Base-by-base conservation (phyloP, 192 early-diverging fungal species). In the Entomortierella chlamydospora region DNA sequence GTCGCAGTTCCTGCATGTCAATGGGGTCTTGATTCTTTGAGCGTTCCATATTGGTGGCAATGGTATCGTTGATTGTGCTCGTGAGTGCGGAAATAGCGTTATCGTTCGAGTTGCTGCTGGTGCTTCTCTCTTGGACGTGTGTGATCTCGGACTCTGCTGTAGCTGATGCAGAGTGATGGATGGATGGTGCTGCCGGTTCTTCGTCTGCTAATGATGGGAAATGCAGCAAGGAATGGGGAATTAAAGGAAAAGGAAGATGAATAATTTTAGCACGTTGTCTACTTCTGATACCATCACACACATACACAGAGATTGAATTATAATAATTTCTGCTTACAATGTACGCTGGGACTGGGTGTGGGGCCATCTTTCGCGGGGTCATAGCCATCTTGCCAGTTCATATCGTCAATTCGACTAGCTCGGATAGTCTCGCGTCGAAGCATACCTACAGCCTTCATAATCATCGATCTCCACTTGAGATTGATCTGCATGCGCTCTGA, bases 391-490 rank as follows among this genome's bases (percentile, higher is more conserved):
- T 82, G 49, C 73, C 81, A 77, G 10, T 63, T 60, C 64, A 70
- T 47, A 43, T 60, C 47, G 17, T 61, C 61, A 25, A 70, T 41
- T 17, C 69, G 61, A 37, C 81, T 70, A 15, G 64, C 63, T 7
- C 68, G 72, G 12, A 82, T 37, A 6, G 72, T 82, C 64, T 82
- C 68, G 17, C 81, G 67, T 34, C 81, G 72, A 6, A 82, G 67
- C 64, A 76, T 71, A 12, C 64, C 69, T 20, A 82, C 81, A 43
- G 72, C 81, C 64, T 70, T 76, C 65, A 82, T 69, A 58, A 82
- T 82, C 73, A 82, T 76, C 28, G 62, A 57, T n/a, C 72, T 45
- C 81, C 81, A 82, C 59, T 76, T 72, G n/a, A 70, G 68, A 47
- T 82, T 82, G 64, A 82, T 76, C 50, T 71, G 67, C 81, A 82